phyloP scores from a whole-genome alignment of 495 filamentous ascomycete genomes.

The Penicillium lividum region DNA sequence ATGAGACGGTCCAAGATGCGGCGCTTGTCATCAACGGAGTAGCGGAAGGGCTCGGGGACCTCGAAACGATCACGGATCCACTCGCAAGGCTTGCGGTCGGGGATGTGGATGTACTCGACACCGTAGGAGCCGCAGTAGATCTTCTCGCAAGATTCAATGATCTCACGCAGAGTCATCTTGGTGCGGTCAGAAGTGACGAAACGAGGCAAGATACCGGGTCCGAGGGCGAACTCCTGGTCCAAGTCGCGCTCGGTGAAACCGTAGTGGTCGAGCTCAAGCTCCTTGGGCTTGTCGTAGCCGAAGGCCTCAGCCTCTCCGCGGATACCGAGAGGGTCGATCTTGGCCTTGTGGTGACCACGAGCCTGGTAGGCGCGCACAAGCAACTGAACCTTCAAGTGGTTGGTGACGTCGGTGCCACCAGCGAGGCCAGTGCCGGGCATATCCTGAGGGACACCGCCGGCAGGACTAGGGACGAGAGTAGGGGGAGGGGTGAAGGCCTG shows the following conservation, averaged over 20 bases:
- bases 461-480: slow-evolving; percentile 77
- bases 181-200: slow-evolving; percentile 84
- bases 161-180: slow-evolving; percentile 96
- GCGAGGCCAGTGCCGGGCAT: slow-evolving; percentile 70
- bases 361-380: slow-evolving; percentile 97
- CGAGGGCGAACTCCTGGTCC: slow-evolving; percentile 86
- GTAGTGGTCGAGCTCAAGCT: slow-evolving; percentile 91
- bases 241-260: slow-evolving; percentile 93
- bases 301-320: slow-evolving; percentile 82
- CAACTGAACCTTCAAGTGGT: slow-evolving; percentile 97
- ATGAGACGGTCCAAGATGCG: slow-evolving; percentile 96
- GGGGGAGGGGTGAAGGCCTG: slow-evolving; percentile 96
- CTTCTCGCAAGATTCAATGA: slow-evolving; percentile 87
- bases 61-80: slow-evolving; percentile 95
- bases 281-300: slow-evolving; percentile 84
- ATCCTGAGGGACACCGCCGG: slow-evolving; percentile 74
- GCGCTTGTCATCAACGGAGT: slow-evolving; percentile 95
- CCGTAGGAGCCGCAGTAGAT: slow-evolving; percentile 97
- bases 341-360: slow-evolving; percentile 95
- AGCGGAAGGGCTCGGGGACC: slow-evolving; percentile 90
- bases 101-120: slow-evolving; percentile 98
- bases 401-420: slow-evolving; percentile 80
- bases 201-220: slow-evolving; percentile 92
- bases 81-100: slow-evolving; percentile 95
- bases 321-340: slow-evolving; percentile 95